Base-by-base conservation (phyloP, 306 rosid genomes). In the Pyrus pyrifolia region DNA sequence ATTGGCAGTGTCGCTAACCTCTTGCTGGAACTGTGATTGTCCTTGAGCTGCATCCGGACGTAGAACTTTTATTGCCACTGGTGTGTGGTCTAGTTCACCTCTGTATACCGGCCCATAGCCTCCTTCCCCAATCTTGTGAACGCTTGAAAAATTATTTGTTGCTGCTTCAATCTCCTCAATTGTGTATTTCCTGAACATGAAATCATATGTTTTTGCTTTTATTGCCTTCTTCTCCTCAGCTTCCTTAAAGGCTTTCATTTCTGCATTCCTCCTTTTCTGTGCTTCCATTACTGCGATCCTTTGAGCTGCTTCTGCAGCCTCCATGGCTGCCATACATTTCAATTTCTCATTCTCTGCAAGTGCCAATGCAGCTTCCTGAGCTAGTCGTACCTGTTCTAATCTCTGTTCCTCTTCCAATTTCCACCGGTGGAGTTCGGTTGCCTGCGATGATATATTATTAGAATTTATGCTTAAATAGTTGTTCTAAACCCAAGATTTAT, bases 21-120 rank as follows among this genome's bases (percentile, higher is more conserved):
- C 98, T 61, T 88, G 96, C 21, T 87, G 93, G 86, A 93, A 93
- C 83, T 93, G 98, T 14, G 93, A 69, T 18, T 88, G 66, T 63
- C 98, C 98, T 63, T 91, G 91, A 78, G 93, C 88, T 46, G 98
- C 96, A 66, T 85, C 91, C 13, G 95, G 91, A 40, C 85, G 86
- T 5, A 91, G 85, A 71, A 91, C 88, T 83, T 93, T 93, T 29
- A 93, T 77, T 23, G 98, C 97, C 18, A 91, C 97, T 35, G 98
- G 51, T 12, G 51, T 45, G 51, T 45, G 17, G 51, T 45, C 51
- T 46, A 45, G 51, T 45, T 45, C 51, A 45, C 51, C 51, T 45
- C 18, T 45, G 51, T 45, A 45, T 45, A 45, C 51, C 0, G 51
- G 95, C 19, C 97, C 98, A 62, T 89, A 93, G 51, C 93, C 95